Conservation (phyloP, 371 early-diverging fungal species). For the Mucor mucedo region DNA sequence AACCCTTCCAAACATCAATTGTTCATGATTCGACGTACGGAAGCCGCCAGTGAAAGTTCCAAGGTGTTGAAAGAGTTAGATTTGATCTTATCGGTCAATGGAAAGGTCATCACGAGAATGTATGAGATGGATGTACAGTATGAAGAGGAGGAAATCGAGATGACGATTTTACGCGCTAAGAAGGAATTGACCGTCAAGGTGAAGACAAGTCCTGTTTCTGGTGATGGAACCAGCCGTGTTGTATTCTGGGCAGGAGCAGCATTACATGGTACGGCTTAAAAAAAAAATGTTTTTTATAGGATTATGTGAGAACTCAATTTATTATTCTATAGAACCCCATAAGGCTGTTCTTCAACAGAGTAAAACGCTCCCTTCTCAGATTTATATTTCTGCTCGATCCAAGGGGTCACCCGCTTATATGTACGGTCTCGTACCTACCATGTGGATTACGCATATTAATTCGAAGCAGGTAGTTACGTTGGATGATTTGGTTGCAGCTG, state of each 20-base stretch:
- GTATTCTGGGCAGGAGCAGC: constrained; percentile 80
- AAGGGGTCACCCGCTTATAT: constrained; percentile 84
- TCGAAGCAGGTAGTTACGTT: constrained; percentile 63
- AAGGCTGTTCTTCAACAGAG: constrained; percentile 82
- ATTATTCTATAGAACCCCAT: constrained; percentile 69
- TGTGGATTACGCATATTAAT: constrained; percentile 81
- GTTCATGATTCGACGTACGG: constrained; percentile 74
- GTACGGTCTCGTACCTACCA: constrained; percentile 83
- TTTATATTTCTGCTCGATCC: constrained; percentile 75
- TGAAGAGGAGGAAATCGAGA: constrained; percentile 58
- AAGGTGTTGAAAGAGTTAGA: constrained; percentile 76
- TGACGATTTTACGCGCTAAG: constrained; percentile 73
- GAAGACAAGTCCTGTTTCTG: constrained; percentile 66
- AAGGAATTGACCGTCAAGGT: constrained; percentile 66
- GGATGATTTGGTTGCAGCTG: constrained; percentile 67
- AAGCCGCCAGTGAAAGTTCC: constrained; percentile 69
- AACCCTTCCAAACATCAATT: constrained; percentile 73
- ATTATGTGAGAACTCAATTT: no score
- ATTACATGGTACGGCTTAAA: constrained; percentile 54
- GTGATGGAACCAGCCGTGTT: constrained; percentile 68
- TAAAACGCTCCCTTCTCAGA: constrained; percentile 69
- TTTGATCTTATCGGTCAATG: constrained; percentile 74
- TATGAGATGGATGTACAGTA: constrained; percentile 72
- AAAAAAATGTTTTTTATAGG: no score
- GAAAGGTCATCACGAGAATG: constrained; percentile 71